phyloP scores from a whole-genome alignment of 805 yeast genomes.

The Candida sanyiensis region DNA sequence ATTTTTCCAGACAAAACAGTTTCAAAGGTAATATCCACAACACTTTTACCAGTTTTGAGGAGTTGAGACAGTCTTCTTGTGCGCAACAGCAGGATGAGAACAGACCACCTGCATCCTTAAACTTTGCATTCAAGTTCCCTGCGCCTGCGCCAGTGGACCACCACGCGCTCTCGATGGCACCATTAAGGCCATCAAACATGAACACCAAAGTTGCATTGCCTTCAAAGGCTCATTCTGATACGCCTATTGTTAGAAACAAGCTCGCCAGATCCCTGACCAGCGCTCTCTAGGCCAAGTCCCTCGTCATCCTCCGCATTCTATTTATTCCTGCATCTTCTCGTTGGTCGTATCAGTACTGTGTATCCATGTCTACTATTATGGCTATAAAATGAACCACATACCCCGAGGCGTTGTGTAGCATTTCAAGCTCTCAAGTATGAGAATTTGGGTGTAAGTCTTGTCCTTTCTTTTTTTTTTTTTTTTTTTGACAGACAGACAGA shows the following conservation, averaged over 20 bases:
- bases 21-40: too few species aligned
- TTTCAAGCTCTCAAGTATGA: too few species aligned
- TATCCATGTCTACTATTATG: too few species aligned
- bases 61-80: not conserved
- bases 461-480: too few species aligned
- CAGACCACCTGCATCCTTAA: slow-evolving; percentile 23
- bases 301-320: not conserved
- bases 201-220: slow-evolving; percentile 8
- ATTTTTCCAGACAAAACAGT: slow-evolving; percentile 18
- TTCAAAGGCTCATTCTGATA: slow-evolving; percentile 8
- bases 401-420: too few species aligned
- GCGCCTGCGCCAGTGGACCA: slow-evolving; percentile 15
- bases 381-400: too few species aligned
- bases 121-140: slow-evolving; percentile 26
- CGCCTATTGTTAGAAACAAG: slow-evolving; percentile 17
- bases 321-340: slow-evolving; percentile 1
- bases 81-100: slow-evolving; percentile 11
- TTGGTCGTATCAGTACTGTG: not conserved
- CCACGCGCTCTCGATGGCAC: slow-evolving; percentile 5
- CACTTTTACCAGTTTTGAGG: slow-evolving; percentile 16
- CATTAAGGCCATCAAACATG: slow-evolving; percentile 2
- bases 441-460: too few species aligned
- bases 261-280: slow-evolving; percentile 17
- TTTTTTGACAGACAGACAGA: too few species aligned
- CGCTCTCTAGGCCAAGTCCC: not conserved